Percentiles rank a stretch among this genome's conserved stretches.
Evolutionary conservation across 805 yeast species (phyloP).

Genomic region (Candida parachauliodes): DNA sequence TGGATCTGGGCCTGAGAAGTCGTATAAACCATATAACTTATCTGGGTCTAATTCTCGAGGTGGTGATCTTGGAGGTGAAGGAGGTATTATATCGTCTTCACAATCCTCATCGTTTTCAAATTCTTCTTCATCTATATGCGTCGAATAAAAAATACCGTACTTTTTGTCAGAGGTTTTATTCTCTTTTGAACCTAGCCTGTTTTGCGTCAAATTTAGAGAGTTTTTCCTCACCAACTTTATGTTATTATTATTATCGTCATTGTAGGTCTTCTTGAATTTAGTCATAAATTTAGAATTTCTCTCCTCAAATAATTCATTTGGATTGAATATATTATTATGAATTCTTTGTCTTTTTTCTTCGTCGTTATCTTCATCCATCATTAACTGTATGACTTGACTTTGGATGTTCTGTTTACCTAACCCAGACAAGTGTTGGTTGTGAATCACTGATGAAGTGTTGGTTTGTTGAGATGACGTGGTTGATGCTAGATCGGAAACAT

Average conservation of each 20-base stretch:
- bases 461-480: slow-evolving; percentile 11
- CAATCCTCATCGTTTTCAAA: background rate
- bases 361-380: slow-evolving; percentile 14
- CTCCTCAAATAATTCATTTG: slow-evolving; percentile 36
- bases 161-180: slow-evolving; percentile 5
- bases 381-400: slow-evolving; percentile 33
- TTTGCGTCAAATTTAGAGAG: slow-evolving; percentile 7
- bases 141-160: slow-evolving; percentile 9
- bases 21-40: slow-evolving; percentile 79
- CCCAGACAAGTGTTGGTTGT: slow-evolving; percentile 8
- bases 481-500: slow-evolving; percentile 27
- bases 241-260: slow-evolving; percentile 13
- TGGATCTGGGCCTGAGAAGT: slow-evolving; percentile 88
- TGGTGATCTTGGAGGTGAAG: slow-evolving; percentile 75
- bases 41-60: slow-evolving; percentile 81
- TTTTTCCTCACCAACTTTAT: slow-evolving; percentile 7
- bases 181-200: slow-evolving; percentile 8
- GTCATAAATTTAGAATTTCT: slow-evolving; percentile 31
- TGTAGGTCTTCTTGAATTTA: slow-evolving; percentile 24
- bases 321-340: slow-evolving; percentile 20
- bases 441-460: slow-evolving; percentile 13
- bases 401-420: slow-evolving; percentile 21
- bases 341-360: background rate
- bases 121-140: slow-evolving; percentile 1
- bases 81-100: slow-evolving; percentile 31